Conservation (phyloP, 192 early-diverging fungal species). For the Linderina pennispora region DNA sequence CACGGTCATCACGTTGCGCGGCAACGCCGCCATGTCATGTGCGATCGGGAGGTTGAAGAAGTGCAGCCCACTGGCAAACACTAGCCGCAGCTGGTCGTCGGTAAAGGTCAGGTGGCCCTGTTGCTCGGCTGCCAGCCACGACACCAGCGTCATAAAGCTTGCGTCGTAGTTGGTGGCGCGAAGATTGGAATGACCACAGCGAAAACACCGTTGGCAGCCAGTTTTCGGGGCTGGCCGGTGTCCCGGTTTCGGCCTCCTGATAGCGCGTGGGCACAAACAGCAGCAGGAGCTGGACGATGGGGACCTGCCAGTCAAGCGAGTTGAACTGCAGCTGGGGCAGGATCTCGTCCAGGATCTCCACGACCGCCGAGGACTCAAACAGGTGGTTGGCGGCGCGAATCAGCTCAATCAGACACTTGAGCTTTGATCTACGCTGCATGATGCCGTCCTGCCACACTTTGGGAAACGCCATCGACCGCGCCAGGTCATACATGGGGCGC, state of each 20-base stretch:
- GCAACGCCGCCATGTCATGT: conserved; percentile 11
- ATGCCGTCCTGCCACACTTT: conserved; percentile 61
- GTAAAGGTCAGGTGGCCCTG: conserved; percentile 24
- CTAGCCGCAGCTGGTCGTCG: conserved; percentile 38
- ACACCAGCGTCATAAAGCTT: conserved; percentile 66
- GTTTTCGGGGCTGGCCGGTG: conserved; percentile 32
- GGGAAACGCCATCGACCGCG: conserved; percentile 52
- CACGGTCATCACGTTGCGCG: conserved; percentile 7
- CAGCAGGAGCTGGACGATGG: conserved; percentile 52
- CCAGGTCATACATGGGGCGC: conserved; percentile 64
- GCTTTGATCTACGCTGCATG: conserved; percentile 42
- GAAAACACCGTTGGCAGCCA: conserved; percentile 83
- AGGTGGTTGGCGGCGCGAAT: background rate
- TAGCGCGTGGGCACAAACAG: conserved; percentile 63
- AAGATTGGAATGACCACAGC: conserved; percentile 72
- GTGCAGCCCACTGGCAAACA: conserved; percentile 43
- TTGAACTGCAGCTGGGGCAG: conserved; percentile 69
- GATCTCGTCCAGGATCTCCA: conserved; percentile 72
- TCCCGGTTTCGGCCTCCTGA: background rate
- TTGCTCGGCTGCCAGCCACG: conserved; percentile 55
- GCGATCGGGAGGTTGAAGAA: conserved; percentile 35
- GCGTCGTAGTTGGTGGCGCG: conserved; percentile 55
- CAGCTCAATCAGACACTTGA: conserved; percentile 6
- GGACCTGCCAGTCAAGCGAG: conserved; percentile 54
- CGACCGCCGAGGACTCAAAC: conserved; percentile 43